Conservation (phyloP, 768 basidiomycete genomes). For the Mycena rosella region DNA sequence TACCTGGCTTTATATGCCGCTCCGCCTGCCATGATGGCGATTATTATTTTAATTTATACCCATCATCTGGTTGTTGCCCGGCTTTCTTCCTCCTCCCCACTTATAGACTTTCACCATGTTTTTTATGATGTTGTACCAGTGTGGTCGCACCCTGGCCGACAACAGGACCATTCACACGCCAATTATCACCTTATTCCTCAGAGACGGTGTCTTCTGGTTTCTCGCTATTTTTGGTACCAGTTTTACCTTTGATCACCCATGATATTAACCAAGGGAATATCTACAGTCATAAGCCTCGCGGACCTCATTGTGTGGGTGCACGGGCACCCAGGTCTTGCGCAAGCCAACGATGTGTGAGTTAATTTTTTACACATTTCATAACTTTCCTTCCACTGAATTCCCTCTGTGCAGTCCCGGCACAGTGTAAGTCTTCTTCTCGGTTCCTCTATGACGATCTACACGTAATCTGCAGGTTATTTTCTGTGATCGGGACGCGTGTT, state of each 20-base stretch:
- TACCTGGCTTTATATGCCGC: slow-evolving; percentile 6
- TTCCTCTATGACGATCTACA: too few species aligned
- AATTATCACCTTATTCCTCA: too few species aligned
- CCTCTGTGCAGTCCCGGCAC: neutral
- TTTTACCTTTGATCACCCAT: too few species aligned
- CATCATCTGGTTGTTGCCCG: too few species aligned
- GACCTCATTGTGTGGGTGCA: slow-evolving; percentile 9
- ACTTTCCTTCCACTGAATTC: neutral
- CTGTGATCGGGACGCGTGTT: too few species aligned
- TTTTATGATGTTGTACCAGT: slow-evolving; percentile 17
- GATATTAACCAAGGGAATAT: too few species aligned
- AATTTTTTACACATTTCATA: too few species aligned
- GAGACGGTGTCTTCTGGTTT: slow-evolving; percentile 29
- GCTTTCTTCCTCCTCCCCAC: too few species aligned
- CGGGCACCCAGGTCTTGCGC: neutral
- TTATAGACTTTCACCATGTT: slow-evolving; percentile 22
- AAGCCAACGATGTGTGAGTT: neutral
- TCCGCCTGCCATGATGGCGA: neutral
- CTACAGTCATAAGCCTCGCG: neutral
- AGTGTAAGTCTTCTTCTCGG: neutral
- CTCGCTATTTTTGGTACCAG: slow-evolving; percentile 16
- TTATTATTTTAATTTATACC: too few species aligned
- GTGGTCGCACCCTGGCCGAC: slow-evolving; percentile 10
- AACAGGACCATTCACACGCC: slow-evolving; percentile 4
- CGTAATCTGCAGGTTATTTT: too few species aligned